Evolutionary conservation across 1,139 yeast genomes (phyloP), one percentile per base, ranked within the genome.

Genomic region (Geotrichum phurueaensis): DNA sequence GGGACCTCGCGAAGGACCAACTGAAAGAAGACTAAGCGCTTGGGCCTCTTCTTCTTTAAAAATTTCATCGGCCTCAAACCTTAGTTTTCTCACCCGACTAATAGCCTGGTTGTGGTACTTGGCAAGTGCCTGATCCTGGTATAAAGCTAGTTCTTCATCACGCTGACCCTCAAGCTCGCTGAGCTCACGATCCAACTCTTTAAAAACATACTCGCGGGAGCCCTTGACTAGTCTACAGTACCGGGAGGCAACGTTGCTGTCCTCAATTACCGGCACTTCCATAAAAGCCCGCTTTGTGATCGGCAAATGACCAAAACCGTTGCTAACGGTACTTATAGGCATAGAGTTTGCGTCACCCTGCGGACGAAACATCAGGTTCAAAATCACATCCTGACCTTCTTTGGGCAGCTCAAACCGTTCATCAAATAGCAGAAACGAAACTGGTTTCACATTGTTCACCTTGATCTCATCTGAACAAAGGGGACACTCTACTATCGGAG

Each of bases 331-430:
- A 39, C 69, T 72, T 22, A 79, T 75, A 0, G 96, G 96, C 45
- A 88, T 78, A 0, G 96, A 84, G 54, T 54, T 53, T n/a, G 52
- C 73, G 39, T 82, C 80, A 25, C 82, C 83, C 56, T 79, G 79
- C 0, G 87, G 87, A 62, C 95, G 79, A 50, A 82, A 79, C 92
- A 94, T 89, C 63, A 94, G 78, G 22, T 85, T 81, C 67, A 94
- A 73, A 0, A 82, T 82, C 1, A 79, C 82, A 39, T 84, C 87
- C 50, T 83, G 81, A 7, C 85, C 85, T 3, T 82, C 76, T 56
- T 78, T 79, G 0, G 96, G 96, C 1, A 78, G 75, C 61, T 83
- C 88, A 61, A 82, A 81, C 54, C 81, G 71, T 54, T 82, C 86
- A 67, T 86, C 88, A 33, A 76, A 75, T 60, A 78, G 79, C 39